Percentiles rank a stretch among this genome's conserved stretches.
Conservation (phyloP, 495 filamentous ascomycete genomes). For the Elasticomyces elasticus region DNA sequence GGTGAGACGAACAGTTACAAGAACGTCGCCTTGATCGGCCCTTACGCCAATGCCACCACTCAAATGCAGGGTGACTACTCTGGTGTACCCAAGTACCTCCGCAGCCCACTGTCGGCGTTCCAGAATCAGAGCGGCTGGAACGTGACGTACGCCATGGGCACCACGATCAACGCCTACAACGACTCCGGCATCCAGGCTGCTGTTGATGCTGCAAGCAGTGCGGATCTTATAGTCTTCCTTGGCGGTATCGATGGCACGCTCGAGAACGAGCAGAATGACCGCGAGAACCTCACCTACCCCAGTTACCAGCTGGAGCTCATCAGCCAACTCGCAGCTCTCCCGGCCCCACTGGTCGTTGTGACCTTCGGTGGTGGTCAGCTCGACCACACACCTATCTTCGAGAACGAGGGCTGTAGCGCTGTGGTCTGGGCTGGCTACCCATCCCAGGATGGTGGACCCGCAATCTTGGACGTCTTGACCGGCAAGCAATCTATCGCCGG, state of each 20-base stretch:
- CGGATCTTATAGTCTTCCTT: slow-evolving; percentile 43
- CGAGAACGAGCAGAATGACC: slow-evolving; percentile 43
- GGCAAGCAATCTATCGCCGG: slow-evolving; percentile 47
- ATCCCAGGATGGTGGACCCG: slow-evolving; percentile 48
- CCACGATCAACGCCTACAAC: not conserved
- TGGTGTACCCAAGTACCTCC: slow-evolving; percentile 43
- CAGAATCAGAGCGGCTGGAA: not conserved
- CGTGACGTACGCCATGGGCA: not conserved
- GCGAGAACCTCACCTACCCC: slow-evolving; percentile 46
- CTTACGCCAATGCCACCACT: slow-evolving; percentile 44
- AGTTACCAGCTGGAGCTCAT: slow-evolving; percentile 48
- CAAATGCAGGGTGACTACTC: slow-evolving; percentile 50
- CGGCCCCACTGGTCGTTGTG: slow-evolving; percentile 46
- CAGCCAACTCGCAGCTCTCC: slow-evolving; percentile 36
- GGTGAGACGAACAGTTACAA: slow-evolving; percentile 20
- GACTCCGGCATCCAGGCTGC: not conserved
- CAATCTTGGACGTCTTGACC: slow-evolving; percentile 45
- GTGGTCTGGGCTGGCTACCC: slow-evolving; percentile 52
- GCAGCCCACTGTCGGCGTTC: slow-evolving; percentile 31
- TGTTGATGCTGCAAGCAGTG: slow-evolving; percentile 28
- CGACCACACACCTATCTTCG: slow-evolving; percentile 11
- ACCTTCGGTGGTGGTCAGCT: slow-evolving; percentile 39
- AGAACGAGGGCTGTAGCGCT: slow-evolving; percentile 37
- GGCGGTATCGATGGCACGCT: slow-evolving; percentile 44
- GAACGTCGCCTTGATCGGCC: slow-evolving; percentile 45